Evolutionary conservation across 1,284 basidiomycete species (phyloP).

Genomic region (Ceratobasidium sp.): DNA sequence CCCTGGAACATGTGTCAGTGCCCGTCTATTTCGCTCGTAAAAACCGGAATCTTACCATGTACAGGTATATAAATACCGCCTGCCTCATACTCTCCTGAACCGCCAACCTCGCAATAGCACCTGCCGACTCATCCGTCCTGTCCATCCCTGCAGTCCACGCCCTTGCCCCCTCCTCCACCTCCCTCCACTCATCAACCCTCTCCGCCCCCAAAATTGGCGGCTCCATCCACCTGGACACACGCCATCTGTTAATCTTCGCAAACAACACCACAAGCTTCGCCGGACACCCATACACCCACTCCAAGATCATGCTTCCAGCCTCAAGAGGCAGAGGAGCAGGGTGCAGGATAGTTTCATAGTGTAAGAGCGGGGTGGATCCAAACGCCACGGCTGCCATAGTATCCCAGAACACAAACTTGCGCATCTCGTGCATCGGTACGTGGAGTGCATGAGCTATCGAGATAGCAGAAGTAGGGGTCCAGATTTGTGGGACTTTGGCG

Average conservation of each 20-base stretch:
- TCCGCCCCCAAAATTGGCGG: background rate
- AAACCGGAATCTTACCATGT: conserved; percentile 1
- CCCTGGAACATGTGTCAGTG: background rate
- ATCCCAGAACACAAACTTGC: conserved; percentile 12
- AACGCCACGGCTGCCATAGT: conserved; percentile 12
- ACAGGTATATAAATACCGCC: conserved; percentile 17
- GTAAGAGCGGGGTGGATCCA: background rate
- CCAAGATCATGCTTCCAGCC: background rate
- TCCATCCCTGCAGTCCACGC: background rate
- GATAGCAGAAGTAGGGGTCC: background rate
- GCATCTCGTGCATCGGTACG: background rate
- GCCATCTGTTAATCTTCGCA: conserved; percentile 17
- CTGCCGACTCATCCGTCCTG: background rate
- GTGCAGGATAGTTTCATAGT: conserved; percentile 5
- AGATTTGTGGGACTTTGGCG: background rate
- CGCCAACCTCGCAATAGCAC: background rate
- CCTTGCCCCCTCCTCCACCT: background rate
- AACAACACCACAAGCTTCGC: conserved; percentile 10
- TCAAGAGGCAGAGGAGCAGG: background rate
- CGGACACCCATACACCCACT: conserved; percentile 29
- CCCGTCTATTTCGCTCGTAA: background rate
- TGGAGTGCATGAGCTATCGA: conserved; percentile 5
- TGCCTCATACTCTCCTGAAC: conserved; percentile 27
- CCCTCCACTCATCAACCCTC: background rate
- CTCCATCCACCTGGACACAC: conserved; percentile 6